Base-by-base conservation (phyloP, 805 yeast genomes). In the Teunomyces panamensis region DNA sequence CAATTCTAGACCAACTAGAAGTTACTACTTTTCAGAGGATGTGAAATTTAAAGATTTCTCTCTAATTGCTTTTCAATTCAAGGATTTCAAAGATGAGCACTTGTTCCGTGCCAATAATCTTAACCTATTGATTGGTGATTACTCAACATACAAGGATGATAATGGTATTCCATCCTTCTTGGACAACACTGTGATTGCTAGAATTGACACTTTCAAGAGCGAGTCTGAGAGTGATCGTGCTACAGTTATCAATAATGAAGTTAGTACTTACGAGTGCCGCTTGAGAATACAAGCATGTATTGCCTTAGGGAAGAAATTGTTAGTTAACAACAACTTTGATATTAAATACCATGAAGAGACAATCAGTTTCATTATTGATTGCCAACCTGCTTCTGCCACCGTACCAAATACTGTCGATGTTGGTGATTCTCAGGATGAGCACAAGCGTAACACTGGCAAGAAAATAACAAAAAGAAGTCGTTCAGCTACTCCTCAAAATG, bases 11-110 rank as follows among this genome's bases (percentile, higher is more conserved):
- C 85, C 86, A 11, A 52, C 59, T 6, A 73, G 92, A 61, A 56
- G 61, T 2, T 77, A 81, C 47, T 78, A 77, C 46, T 85, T 84
- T 58, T 64, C 70, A 39, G 92, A 87, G 57, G 94, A 86, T 65
- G 80, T 84, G 10, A 64, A 72, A 17, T 67, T 82, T 53, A 80
- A 79, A 49, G 90, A 84, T 51, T 84, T 82, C 56, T 66, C 71
- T 27, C 77, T 85, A 4, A 68, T 86, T 13, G 76, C 75, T 20
- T 74, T 69, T 52, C 75, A 74, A 45, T 71, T 85, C 47, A 74
- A 73, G 44, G 91, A 85, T 58, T 85, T 84, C 54, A 71, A 83
- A 52, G 90, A 85, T 56, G 68, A 67, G 28, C 68, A 66, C 42
- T 63, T 80, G 26, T 77, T 78, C 50, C 33, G 44, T 16, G 51